Evolutionary conservation across 805 yeast genomes (phyloP).

Genomic region (Lipomyces orientalis): DNA sequence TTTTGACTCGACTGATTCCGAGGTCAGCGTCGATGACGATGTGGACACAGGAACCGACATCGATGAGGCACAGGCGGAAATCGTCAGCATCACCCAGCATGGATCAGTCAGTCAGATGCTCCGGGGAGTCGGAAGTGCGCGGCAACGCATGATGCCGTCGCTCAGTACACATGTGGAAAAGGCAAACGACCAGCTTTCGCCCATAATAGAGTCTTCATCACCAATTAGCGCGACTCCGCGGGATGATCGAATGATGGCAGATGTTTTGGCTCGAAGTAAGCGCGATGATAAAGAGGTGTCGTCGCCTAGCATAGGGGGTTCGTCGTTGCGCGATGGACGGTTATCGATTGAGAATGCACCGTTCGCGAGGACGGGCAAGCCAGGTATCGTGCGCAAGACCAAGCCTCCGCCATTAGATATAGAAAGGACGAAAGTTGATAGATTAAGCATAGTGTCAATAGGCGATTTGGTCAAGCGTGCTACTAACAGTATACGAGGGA

Average conservation of each 20-base stretch:
- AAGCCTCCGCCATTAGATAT: constrained; percentile 27
- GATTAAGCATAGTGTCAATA: constrained; percentile 10
- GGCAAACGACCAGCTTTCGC: not conserved
- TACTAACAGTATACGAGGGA: constrained; percentile 5
- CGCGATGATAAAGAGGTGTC: not conserved
- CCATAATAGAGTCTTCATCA: not conserved
- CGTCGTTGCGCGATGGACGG: not conserved
- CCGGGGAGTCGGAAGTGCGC: not conserved
- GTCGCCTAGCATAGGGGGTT: not conserved
- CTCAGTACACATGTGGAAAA: not conserved
- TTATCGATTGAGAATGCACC: not conserved
- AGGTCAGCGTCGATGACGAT: not conserved
- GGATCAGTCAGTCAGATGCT: constrained; percentile 10
- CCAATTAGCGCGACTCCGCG: not conserved
- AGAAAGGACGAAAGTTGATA: constrained; percentile 9
- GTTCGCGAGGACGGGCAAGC: constrained; percentile 5
- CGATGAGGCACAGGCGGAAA: constrained; percentile 6
- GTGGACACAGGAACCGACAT: not conserved
- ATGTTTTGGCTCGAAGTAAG: not conserved
- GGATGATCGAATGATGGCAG: not conserved
- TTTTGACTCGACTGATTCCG: not conserved
- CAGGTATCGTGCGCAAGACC: constrained; percentile 26
- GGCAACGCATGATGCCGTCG: not conserved
- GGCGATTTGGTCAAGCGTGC: constrained; percentile 18
- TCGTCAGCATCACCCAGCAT: constrained; percentile 5